phyloP scores from a whole-genome alignment of 495 filamentous ascomycete genomes.

The Penicillium paradoxum region DNA sequence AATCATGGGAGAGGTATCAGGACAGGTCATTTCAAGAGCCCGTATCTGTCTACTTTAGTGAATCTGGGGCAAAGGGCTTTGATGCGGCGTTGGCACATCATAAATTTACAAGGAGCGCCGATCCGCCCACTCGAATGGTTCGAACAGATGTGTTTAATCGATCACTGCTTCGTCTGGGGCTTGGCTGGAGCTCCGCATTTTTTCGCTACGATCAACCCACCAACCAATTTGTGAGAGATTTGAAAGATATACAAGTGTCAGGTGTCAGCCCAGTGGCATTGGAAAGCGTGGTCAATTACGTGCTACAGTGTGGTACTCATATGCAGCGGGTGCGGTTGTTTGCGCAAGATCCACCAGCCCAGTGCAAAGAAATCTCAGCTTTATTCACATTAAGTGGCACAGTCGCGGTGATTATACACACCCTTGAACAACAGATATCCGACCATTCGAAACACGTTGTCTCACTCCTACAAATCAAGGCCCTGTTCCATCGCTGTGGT shows the following conservation, averaged over 20 bases:
- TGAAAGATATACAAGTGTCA: slow-evolving; percentile 56
- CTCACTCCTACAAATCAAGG: slow-evolving; percentile 61
- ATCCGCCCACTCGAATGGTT: slow-evolving; percentile 20
- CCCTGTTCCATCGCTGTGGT: slow-evolving; percentile 57
- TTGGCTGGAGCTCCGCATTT: slow-evolving; percentile 77
- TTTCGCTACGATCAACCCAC: slow-evolving; percentile 62
- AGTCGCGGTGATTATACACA: slow-evolving; percentile 31
- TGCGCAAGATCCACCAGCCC: slow-evolving; percentile 37
- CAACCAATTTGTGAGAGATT: slow-evolving; percentile 51
- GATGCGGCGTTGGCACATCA: slow-evolving; percentile 56
- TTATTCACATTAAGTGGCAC: slow-evolving; percentile 36
- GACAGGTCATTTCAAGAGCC: slow-evolving; percentile 37
- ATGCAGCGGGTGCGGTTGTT: slow-evolving; percentile 59
- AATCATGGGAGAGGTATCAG: slow-evolving; percentile 71
- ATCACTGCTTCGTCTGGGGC: slow-evolving; percentile 63
- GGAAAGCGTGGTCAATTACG: slow-evolving; percentile 48
- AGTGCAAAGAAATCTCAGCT: slow-evolving; percentile 27
- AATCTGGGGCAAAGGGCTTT: slow-evolving; percentile 67
- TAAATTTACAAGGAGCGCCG: background rate
- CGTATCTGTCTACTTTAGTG: slow-evolving; percentile 64
- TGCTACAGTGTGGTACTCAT: slow-evolving; percentile 65
- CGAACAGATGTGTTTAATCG: slow-evolving; percentile 49
- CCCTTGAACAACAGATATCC: slow-evolving; percentile 35
- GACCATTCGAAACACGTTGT: slow-evolving; percentile 18
- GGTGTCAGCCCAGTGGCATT: slow-evolving; percentile 60